phyloP scores from a whole-genome alignment of 352 stramenopile species.

The Phytophthora citricola region DNA sequence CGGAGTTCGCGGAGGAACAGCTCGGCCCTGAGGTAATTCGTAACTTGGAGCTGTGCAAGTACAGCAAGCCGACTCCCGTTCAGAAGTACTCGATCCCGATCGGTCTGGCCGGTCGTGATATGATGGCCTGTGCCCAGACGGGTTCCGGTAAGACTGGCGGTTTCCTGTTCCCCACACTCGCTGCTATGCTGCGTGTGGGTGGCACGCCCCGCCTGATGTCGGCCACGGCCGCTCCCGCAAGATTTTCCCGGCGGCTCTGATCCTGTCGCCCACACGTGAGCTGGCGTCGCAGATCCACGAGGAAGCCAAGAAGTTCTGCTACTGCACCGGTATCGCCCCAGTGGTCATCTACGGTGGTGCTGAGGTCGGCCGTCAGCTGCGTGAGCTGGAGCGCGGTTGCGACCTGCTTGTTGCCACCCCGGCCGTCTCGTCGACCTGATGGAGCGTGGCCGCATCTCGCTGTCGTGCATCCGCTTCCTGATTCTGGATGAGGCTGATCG shows the following conservation, averaged over 20 bases:
- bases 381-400: conserved; percentile 91
- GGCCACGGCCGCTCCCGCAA: conserved; percentile 77
- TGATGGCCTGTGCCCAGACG: conserved; percentile 99
- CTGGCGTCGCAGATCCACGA: conserved; percentile 96
- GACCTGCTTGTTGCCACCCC: conserved; percentile 98
- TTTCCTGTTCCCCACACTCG: conserved; percentile 97
- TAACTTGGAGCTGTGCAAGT: conserved; percentile 95
- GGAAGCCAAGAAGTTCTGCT: conserved; percentile 97
- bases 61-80: conserved; percentile 97
- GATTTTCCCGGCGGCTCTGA: conserved; percentile 92
- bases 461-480: conserved; percentile 94
- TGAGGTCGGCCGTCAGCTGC: conserved; percentile 89
- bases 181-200: conserved; percentile 93
- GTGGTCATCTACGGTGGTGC: conserved; percentile 96
- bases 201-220: conserved; percentile 52
- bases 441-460: conserved; percentile 92
- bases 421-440: conserved; percentile 98
- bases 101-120: conserved; percentile 92
- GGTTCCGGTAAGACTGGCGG: conserved; percentile 97
- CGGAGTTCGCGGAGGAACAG: conserved; percentile 87
- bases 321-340: conserved; percentile 94
- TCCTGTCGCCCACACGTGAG: conserved; percentile 95
- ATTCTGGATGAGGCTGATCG: conserved; percentile 99
- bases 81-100: conserved; percentile 99
- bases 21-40: conserved; percentile 93